These are phyloP conservation scores for Aureobasidium sp. DNA, from an alignment of 2,329 filamentous ascomycete species.

Conservation along the genomic window DNA sequence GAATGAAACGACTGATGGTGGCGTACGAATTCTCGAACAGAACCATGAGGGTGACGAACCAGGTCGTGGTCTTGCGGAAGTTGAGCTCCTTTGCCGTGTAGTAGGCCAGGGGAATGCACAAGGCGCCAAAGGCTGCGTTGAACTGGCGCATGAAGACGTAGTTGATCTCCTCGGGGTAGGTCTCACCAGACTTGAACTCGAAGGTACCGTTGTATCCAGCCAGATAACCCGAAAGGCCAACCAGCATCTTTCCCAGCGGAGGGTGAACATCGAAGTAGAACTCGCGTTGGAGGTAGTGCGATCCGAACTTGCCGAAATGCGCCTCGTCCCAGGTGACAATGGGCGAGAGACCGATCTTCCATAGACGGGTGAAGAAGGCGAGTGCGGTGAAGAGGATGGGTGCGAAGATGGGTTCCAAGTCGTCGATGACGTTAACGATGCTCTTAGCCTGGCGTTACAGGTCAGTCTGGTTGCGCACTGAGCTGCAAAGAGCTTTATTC, in stretches of 20 bases:
- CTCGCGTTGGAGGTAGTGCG: conserved; percentile 97
- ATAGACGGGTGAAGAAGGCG: conserved; percentile 59
- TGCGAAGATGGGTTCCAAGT: conserved; percentile 55
- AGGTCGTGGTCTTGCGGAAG: conserved; percentile 77
- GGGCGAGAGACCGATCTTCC: conserved; percentile 58
- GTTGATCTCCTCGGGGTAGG: conserved; percentile 85
- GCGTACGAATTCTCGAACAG: conserved; percentile 99
- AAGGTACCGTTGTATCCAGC: conserved; percentile 98
- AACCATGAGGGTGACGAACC: conserved; percentile 94
- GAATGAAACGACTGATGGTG: conserved; percentile 95
- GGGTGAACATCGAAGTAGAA: conserved; percentile 99
- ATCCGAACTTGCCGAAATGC: conserved; percentile 95
- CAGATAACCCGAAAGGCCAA: conserved; percentile 89
- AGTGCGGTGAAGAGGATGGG: conserved; percentile 55
- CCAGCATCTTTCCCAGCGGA: conserved; percentile 95
- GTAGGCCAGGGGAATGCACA: conserved; percentile 90
- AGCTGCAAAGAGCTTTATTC: background rate
- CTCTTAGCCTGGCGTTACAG: conserved; percentile 36
- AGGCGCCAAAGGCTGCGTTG: conserved; percentile 88
- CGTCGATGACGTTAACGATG: conserved; percentile 54
- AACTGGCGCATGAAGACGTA: conserved; percentile 98
- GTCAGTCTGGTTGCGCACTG: background rate
- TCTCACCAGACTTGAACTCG: conserved; percentile 98
- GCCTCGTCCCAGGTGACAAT: conserved; percentile 73
- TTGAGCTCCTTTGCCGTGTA: conserved; percentile 88